phyloP scores from a whole-genome alignment of 2,329 filamentous ascomycete genomes.

The Neopestalotiopsis rosae region DNA sequence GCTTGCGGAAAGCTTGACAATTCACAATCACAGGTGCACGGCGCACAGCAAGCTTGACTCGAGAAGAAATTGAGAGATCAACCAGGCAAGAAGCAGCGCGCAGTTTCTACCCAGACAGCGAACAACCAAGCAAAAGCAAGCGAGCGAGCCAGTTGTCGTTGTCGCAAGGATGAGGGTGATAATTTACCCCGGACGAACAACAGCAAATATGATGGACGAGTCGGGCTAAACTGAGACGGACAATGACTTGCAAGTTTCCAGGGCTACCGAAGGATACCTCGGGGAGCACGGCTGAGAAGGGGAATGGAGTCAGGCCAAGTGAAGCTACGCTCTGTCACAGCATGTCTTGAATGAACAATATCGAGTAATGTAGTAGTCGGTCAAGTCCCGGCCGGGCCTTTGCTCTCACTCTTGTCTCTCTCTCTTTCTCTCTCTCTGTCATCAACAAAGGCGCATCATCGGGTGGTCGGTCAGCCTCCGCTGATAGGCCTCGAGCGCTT shows the following conservation, averaged over 20 bases:
- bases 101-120: neutral
- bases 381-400: no score
- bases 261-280: neutral
- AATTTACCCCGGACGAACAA: slow-evolving; percentile 1
- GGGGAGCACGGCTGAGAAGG: no score
- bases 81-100: neutral
- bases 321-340: no score
- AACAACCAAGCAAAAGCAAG: neutral
- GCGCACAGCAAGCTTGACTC: slow-evolving; percentile 14
- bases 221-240: neutral
- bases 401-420: neutral
- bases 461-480: slow-evolving; percentile 11
- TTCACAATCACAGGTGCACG: neutral
- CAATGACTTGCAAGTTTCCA: neutral
- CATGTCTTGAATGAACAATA: neutral
- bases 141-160: no score
- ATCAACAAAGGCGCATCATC: neutral
- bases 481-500: slow-evolving; percentile 14
- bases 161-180: neutral
- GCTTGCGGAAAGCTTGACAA: slow-evolving; percentile 7
- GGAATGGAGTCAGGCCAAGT: no score
- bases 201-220: neutral
- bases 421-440: neutral
- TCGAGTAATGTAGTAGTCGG: neutral
- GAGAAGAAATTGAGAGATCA: neutral